These are phyloP conservation scores for Schizothecium vesticola DNA, from an alignment of 495 filamentous ascomycete species.

Conservation along the genomic window DNA sequence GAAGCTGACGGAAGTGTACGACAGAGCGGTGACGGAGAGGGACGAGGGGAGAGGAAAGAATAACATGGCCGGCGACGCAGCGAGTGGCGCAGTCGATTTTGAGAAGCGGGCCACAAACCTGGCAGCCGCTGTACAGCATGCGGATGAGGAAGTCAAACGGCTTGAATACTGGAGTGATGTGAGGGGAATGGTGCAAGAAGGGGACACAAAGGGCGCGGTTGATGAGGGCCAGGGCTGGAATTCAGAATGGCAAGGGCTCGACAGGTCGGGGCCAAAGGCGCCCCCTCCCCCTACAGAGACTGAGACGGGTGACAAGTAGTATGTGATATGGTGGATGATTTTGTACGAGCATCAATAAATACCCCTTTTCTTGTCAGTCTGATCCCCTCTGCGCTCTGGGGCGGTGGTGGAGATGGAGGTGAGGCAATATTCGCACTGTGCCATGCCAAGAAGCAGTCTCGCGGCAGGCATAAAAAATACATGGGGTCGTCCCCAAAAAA, in stretches of 20 bases:
- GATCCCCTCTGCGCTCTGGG: neutral
- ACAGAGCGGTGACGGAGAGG: constrained; percentile 37
- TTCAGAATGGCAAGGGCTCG: constrained; percentile 37
- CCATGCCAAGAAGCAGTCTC: neutral
- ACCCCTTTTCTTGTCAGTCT: neutral
- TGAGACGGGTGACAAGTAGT: neutral
- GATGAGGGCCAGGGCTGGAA: constrained; percentile 44
- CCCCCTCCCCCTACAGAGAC: constrained; percentile 10
- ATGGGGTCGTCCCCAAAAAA: neutral
- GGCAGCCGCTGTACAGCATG: constrained; percentile 51
- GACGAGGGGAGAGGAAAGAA: constrained; percentile 15
- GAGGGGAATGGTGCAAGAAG: constrained; percentile 53
- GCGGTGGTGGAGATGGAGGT: neutral
- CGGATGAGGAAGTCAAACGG: constrained; percentile 60
- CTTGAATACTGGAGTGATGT: constrained; percentile 75
- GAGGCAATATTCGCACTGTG: neutral
- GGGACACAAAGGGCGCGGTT: constrained; percentile 43
- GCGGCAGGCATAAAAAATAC: neutral
- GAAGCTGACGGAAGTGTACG: constrained; percentile 56
- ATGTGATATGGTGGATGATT: neutral
- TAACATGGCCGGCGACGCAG: constrained; percentile 23
- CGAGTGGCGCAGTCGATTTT: constrained; percentile 17
- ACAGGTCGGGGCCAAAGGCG: constrained; percentile 35
- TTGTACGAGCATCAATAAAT: neutral
- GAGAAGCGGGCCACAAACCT: constrained; percentile 48